Evolutionary conservation across 192 early-diverging fungal species (phyloP), one percentile per base, ranked within the genome.

Genomic region (Coemansia aciculifera): DNA sequence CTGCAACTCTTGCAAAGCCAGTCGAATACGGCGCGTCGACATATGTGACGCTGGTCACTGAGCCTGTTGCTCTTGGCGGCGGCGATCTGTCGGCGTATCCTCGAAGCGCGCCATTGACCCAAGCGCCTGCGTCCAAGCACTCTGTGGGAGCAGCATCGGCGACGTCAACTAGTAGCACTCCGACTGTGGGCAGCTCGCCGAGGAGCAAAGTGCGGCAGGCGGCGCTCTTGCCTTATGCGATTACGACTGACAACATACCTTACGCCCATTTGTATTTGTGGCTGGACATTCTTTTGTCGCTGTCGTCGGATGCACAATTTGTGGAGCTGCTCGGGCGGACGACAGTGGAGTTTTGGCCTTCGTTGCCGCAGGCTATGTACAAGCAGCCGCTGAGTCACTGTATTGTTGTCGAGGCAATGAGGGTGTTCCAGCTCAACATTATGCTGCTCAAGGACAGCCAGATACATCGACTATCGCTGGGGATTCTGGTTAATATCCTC

Each of bases 371-470:
- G 9, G 60, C 69, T 1, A 64, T 81, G 79, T 65, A 78, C 69
- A 70, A 63, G 36, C 80, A 77, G 21, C 67, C 75, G 44, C 66
- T 78, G 1, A 66, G 67, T 2, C 72, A 72, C 54, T 83, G 80
- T 23, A 57, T 83, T 36, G 66, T 72, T 2, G 70, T 65, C 40
- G 78, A 80, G 38, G 29, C 63, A 27, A 72, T 80, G 66, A 64
- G 73, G 17, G 65, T 78, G 34, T 75, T 83, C 38, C 81, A 83
- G 71, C 81, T 75, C 32, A 78, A 83, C 64, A 59, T 83, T 10
- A 73, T 75, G 77, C 64, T 64, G 9, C 52, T 78, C 0, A 78
- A 78, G 49, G 81, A 83, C 62, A 71, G 43, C 31, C 71, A 83
- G 15, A n/a, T 83, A 17, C 81, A 83, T 46, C 51, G 24, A 2